A percentile compares a stretch with the other conserved stretches of the same genome.
Conservation (phyloP, 208 protist genomes). For the Novymonas esmeraldas region DNA sequence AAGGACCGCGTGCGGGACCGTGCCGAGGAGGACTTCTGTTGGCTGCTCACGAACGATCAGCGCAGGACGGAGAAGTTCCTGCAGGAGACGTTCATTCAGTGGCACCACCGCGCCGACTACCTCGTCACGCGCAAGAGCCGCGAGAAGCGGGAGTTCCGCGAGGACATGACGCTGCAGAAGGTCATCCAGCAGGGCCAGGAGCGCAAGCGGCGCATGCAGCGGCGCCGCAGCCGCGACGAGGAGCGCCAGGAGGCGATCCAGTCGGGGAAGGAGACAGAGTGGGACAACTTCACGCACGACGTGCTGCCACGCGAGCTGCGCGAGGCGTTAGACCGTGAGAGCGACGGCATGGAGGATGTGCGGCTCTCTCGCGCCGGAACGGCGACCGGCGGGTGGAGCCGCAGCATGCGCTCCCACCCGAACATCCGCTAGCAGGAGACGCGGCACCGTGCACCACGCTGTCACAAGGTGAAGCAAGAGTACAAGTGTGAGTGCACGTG, state of each 20-base stretch:
- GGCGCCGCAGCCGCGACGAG: slow-evolving; percentile 44
- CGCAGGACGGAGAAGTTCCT: slow-evolving; percentile 82
- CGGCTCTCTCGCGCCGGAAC: slow-evolving; percentile 71
- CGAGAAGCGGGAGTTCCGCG: slow-evolving; percentile 87
- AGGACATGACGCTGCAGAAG: slow-evolving; percentile 78
- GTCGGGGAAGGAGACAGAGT: slow-evolving; percentile 60
- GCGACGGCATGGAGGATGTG: slow-evolving; percentile 91
- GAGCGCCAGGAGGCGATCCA: slow-evolving; percentile 44
- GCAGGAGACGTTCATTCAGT: slow-evolving; percentile 86
- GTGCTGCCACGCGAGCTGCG: slow-evolving; percentile 86
- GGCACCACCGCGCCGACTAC: slow-evolving; percentile 89
- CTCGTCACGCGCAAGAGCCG: slow-evolving; percentile 85
- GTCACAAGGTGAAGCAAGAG: too few species aligned
- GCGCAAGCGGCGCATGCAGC: slow-evolving; percentile 85
- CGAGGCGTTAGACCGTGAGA: slow-evolving; percentile 83
- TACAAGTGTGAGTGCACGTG: not conserved
- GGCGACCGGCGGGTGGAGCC: slow-evolving; percentile 77
- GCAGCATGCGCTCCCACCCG: slow-evolving; percentile 68
- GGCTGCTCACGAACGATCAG: slow-evolving; percentile 72
- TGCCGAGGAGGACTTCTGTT: slow-evolving; percentile 78
- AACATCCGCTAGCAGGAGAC: slow-evolving; percentile 79
- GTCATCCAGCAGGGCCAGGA: slow-evolving; percentile 87
- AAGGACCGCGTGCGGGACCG: slow-evolving; percentile 53
- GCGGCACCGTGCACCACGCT: not conserved
- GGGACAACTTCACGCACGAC: slow-evolving; percentile 86